Conservation (phyloP, 2,329 filamentous ascomycete species). For the Calonectria henricotiae region DNA sequence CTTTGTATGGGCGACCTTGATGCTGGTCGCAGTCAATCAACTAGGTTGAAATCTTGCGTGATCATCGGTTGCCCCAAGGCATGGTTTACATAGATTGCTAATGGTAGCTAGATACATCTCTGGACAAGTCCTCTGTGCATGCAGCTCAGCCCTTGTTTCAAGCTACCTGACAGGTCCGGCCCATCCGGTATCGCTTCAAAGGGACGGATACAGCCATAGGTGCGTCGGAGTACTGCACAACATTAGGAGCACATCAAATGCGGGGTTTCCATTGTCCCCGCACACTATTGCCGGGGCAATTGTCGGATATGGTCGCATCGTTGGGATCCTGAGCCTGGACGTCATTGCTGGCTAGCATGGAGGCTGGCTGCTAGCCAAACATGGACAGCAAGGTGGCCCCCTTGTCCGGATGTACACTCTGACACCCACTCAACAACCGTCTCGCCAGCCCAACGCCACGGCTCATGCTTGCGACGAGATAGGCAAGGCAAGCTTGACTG, state of each 20-base stretch:
- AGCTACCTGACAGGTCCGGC: slow-evolving; percentile 10
- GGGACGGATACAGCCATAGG: not conserved
- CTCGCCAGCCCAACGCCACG: slow-evolving; percentile 21
- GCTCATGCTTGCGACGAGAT: slow-evolving; percentile 28
- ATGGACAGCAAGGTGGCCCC: not conserved
- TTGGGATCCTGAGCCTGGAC: slow-evolving; percentile 16
- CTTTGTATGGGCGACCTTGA: not conserved
- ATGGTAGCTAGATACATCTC: not conserved
- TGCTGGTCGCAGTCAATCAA: not conserved
- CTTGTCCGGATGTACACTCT: not conserved
- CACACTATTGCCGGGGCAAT: slow-evolving; percentile 30
- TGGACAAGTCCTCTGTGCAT: not conserved
- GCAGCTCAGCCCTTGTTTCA: slow-evolving; percentile 8
- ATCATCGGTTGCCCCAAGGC: not conserved
- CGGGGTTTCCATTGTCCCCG: slow-evolving; percentile 27
- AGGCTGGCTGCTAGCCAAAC: slow-evolving; percentile 14
- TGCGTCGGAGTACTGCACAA: not conserved
- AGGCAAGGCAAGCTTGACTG: slow-evolving; percentile 24
- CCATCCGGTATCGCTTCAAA: slow-evolving; percentile 20
- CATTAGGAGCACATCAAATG: slow-evolving; percentile 7
- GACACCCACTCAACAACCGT: slow-evolving; percentile 17
- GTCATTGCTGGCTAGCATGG: slow-evolving; percentile 6
- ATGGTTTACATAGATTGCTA: not conserved
- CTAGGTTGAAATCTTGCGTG: not conserved
- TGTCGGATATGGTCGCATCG: slow-evolving; percentile 27